A percentile compares a stretch with the other conserved stretches of the same genome.
phyloP scores from a whole-genome alignment of 805 yeast genomes.

The Danielia reshetovae region DNA sequence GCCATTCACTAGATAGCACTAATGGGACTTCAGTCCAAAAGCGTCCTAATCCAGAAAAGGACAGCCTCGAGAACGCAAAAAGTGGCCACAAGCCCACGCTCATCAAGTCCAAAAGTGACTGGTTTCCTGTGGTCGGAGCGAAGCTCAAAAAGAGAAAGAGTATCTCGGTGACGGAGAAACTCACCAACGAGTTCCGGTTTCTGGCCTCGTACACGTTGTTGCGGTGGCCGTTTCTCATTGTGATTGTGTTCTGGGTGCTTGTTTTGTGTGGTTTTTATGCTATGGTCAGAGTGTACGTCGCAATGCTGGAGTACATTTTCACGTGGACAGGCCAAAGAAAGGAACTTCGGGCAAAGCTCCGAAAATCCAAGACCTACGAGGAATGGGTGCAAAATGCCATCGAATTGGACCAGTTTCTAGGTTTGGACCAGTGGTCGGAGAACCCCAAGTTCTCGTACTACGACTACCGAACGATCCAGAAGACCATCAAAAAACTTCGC shows the following conservation, averaged over 20 bases:
- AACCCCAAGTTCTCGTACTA: conserved; percentile 63
- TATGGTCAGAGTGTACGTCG: conserved; percentile 54
- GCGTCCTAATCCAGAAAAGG: too few relatives aligned
- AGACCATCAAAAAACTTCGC: conserved; percentile 43
- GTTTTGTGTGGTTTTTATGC: conserved; percentile 49
- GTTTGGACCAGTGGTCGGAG: conserved; percentile 60
- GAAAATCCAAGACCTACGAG: conserved; percentile 46
- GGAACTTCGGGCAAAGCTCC: conserved; percentile 44
- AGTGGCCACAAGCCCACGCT: conserved; percentile 13
- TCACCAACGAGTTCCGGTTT: conserved; percentile 36
- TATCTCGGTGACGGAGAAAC: conserved; percentile 9
- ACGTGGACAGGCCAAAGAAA: conserved; percentile 61
- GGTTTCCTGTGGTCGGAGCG: conserved; percentile 22
- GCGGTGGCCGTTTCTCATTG: conserved; percentile 61
- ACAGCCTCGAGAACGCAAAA: too few relatives aligned
- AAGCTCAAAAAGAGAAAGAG: conserved; percentile 4
- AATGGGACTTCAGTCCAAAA: too few relatives aligned
- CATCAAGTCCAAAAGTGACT: conserved; percentile 23
- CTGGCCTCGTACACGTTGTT: conserved; percentile 38
- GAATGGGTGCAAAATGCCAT: conserved; percentile 65
- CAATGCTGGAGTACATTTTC: conserved; percentile 54
- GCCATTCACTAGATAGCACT: too few relatives aligned
- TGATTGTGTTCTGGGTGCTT: conserved; percentile 51
- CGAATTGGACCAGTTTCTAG: conserved; percentile 52
- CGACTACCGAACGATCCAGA: conserved; percentile 57